Conservation (phyloP, 2,329 filamentous ascomycete species). For the Arthrobotrys megalospora region DNA sequence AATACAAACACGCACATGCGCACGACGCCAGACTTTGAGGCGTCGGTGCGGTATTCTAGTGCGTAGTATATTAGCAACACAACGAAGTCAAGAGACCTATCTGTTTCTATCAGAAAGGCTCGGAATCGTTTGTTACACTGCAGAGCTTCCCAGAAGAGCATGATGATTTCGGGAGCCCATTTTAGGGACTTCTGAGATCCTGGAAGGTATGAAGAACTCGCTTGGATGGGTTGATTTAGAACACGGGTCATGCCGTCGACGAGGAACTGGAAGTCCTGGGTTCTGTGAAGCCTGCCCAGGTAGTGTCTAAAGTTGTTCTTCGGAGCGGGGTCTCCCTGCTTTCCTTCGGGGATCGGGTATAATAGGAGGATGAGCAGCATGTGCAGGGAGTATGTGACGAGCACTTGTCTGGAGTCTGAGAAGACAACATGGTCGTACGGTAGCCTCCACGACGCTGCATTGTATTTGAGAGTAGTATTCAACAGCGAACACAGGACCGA, state of each 20-base stretch:
- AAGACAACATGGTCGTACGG: conserved; percentile 94
- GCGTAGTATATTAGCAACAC: conserved; percentile 93
- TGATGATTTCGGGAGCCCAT: conserved; percentile 94
- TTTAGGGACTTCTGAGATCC: conserved; percentile 84
- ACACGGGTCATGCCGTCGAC: conserved; percentile 94
- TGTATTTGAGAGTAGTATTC: conserved; percentile 88
- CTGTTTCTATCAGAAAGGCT: conserved; percentile 96
- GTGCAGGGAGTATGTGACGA: conserved; percentile 93
- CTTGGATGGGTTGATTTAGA: conserved; percentile 90
- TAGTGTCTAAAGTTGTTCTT: conserved; percentile 97
- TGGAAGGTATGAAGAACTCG: conserved; percentile 88
- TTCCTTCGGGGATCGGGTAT: conserved; percentile 87
- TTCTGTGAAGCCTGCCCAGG: conserved; percentile 87
- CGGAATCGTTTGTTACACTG: conserved; percentile 98
- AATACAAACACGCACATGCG: conserved; percentile 98
- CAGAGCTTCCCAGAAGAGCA: conserved; percentile 96
- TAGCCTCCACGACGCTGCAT: conserved; percentile 91
- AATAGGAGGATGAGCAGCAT: conserved; percentile 87
- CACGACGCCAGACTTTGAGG: conserved; percentile 90
- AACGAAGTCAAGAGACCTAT: conserved; percentile 91
- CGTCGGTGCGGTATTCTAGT: conserved; percentile 87
- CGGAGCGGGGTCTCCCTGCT: conserved; percentile 74
- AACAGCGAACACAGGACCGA: conserved; percentile 84
- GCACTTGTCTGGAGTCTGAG: conserved; percentile 88
- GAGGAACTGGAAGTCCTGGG: conserved; percentile 97